These are phyloP conservation scores for Debaryomyces fabryi DNA, from an alignment of 1,139 yeast species.

Conservation along the genomic window DNA sequence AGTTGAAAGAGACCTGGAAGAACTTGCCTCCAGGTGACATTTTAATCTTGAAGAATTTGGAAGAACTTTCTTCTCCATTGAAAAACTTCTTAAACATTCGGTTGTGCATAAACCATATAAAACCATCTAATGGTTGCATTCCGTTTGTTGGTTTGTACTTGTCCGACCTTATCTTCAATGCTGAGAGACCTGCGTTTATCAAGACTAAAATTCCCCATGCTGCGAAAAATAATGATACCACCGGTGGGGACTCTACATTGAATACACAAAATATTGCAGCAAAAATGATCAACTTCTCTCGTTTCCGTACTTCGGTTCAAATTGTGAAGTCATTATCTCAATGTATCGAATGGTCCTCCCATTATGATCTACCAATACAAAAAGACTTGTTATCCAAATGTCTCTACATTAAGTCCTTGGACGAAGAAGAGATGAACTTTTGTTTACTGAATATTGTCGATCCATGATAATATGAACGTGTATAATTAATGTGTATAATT, in stretches of 20 bases:
- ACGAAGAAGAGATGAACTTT: slow-evolving; percentile 73
- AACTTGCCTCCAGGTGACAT: slow-evolving; percentile 58
- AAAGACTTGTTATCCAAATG: slow-evolving; percentile 78
- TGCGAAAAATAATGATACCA: slow-evolving; percentile 8
- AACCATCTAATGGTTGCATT: slow-evolving; percentile 78
- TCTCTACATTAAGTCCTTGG: slow-evolving; percentile 74
- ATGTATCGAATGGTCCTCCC: slow-evolving; percentile 81
- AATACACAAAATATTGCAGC: slow-evolving; percentile 28
- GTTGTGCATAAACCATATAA: slow-evolving; percentile 58
- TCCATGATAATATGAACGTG: background rate
- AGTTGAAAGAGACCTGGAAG: slow-evolving; percentile 75
- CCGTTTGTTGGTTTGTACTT: slow-evolving; percentile 88
- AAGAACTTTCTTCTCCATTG: slow-evolving; percentile 63
- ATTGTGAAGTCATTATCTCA: slow-evolving; percentile 80
- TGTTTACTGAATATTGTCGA: slow-evolving; percentile 20
- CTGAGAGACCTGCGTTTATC: slow-evolving; percentile 62
- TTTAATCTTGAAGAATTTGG: slow-evolving; percentile 65
- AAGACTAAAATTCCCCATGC: slow-evolving; percentile 18
- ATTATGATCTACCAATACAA: slow-evolving; percentile 54
- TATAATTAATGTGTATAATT: background rate
- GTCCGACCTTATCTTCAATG: slow-evolving; percentile 79
- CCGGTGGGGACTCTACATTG: slow-evolving; percentile 16
- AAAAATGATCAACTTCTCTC: slow-evolving; percentile 70
- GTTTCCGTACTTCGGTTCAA: slow-evolving; percentile 75
- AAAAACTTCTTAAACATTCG: slow-evolving; percentile 70